These are phyloP conservation scores for Friedmanniomyces simplex DNA, from an alignment of 495 filamentous ascomycete genomes.

Conservation along the genomic window DNA sequence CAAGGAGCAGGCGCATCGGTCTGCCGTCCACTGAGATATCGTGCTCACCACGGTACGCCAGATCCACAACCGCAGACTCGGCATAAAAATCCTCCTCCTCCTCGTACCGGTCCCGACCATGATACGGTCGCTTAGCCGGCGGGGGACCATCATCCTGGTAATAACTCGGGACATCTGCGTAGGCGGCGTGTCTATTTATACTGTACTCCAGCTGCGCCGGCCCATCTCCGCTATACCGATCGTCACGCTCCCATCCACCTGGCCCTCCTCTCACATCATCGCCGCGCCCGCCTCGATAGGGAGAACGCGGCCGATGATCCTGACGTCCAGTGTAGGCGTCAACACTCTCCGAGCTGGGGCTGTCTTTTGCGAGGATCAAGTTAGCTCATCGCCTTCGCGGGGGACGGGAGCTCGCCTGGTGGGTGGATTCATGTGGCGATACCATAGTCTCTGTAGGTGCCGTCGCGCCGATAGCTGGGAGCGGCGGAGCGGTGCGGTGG, in stretches of 20 bases:
- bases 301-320: no score
- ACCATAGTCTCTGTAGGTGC: not conserved
- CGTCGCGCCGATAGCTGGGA: not conserved
- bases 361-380: conserved; percentile 1
- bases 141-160: not conserved
- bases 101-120: not conserved
- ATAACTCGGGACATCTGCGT: not conserved
- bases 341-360: not conserved
- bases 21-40: conserved; percentile 65
- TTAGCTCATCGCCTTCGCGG: conserved; percentile 4
- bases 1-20: conserved; percentile 71
- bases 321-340: not conserved
- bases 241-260: no score
- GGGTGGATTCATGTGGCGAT: not conserved
- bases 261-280: no score
- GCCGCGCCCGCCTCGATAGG: no score
- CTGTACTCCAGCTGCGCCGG: not conserved
- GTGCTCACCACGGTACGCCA: conserved; percentile 48
- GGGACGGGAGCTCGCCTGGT: not conserved
- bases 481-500: not conserved
- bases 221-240: no score
- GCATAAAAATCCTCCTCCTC: not conserved
- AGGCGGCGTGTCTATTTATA: not conserved
- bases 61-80: not conserved
- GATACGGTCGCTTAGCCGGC: not conserved